phyloP scores from a whole-genome alignment of 1,284 basidiomycete species.

The Moniliophthora roreri region DNA sequence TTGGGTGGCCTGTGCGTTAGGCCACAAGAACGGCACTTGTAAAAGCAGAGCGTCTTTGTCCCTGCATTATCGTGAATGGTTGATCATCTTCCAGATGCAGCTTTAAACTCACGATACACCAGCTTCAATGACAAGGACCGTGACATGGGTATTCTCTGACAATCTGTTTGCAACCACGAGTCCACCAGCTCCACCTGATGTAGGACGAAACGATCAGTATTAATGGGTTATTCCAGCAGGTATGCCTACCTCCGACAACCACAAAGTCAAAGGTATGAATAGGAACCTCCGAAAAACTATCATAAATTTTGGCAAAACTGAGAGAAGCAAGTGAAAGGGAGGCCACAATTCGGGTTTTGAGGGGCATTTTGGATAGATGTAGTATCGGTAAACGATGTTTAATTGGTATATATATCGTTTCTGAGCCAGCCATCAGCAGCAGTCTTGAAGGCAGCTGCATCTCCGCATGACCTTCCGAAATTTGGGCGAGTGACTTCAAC shows the following conservation, averaged over 20 bases:
- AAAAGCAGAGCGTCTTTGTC: background rate
- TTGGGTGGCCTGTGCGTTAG: background rate
- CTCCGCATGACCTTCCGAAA: no score
- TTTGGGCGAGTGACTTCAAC: no score
- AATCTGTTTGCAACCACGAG: background rate
- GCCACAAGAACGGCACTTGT: background rate
- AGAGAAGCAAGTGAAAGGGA: no score
- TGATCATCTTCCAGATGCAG: background rate
- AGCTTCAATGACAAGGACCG: background rate
- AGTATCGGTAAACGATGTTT: no score
- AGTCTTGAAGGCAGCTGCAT: no score
- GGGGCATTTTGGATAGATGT: no score
- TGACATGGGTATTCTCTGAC: background rate
- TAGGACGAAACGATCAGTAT: no score
- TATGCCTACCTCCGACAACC: background rate
- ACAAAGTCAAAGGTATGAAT: conserved; percentile 1
- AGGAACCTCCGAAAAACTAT: no score
- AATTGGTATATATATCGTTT: no score
- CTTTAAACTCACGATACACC: background rate
- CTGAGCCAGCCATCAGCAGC: no score
- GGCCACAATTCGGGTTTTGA: no score
- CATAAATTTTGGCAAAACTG: no score
- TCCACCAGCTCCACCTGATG: background rate
- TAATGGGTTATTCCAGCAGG: background rate
- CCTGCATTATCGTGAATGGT: background rate